Conservation (phyloP, 148 eudicot genomes). For the Rheum nobile region DNA sequence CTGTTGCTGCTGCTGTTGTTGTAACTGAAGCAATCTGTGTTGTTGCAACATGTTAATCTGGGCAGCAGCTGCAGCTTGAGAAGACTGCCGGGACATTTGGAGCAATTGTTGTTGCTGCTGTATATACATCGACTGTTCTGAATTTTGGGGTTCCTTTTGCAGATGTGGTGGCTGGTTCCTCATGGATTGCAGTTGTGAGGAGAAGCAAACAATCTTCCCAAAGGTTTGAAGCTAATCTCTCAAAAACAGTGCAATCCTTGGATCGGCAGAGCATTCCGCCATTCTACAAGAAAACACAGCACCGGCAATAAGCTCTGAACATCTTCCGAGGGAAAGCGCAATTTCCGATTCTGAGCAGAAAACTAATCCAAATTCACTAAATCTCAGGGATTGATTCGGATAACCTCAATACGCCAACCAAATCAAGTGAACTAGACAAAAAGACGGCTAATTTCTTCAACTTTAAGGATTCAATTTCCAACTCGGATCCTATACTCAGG, state of each 20-base stretch:
- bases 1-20: slow-evolving; percentile 69
- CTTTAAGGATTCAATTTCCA: slow-evolving; percentile 2
- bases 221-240: background rate
- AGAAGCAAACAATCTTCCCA: slow-evolving; percentile 9
- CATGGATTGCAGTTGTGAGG: slow-evolving; percentile 38
- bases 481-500: slow-evolving; percentile 5
- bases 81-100: slow-evolving; percentile 66
- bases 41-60: slow-evolving; percentile 69
- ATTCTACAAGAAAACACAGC: slow-evolving; percentile 15
- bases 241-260: slow-evolving; percentile 13
- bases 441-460: background rate
- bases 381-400: background rate
- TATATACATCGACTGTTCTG: slow-evolving; percentile 62
- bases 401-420: background rate
- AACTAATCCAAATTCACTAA: background rate
- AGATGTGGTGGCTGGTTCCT: slow-evolving; percentile 39
- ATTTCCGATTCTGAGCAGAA: background rate
- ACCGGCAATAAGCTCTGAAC: background rate
- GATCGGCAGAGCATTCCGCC: slow-evolving; percentile 21
- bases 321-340: background rate
- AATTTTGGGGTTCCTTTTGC: slow-evolving; percentile 74
- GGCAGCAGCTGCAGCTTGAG: slow-evolving; percentile 62
- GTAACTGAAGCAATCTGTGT: slow-evolving; percentile 61
- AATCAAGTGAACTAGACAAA: background rate
- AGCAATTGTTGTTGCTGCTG: slow-evolving; percentile 69